These are phyloP conservation scores for Solanum hybrid DNA, from an alignment of 305 asterid genomes.

Conservation along the genomic window DNA sequence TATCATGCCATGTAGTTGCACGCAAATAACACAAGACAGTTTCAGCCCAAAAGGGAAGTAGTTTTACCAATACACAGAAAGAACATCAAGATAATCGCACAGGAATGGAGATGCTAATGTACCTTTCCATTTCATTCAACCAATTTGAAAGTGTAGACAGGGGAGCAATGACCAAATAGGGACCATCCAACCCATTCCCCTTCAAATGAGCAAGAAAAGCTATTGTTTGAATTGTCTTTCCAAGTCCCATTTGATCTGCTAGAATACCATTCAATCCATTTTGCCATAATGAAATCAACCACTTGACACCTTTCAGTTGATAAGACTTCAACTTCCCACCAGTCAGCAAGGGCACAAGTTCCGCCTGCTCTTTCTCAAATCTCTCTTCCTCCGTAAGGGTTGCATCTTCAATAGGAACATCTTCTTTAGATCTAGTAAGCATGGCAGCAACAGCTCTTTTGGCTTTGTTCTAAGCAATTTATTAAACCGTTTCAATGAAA, in stretches of 20 bases:
- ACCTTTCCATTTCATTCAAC: slow-evolving; percentile 83
- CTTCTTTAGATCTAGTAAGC: slow-evolving; percentile 75
- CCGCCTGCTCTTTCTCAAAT: slow-evolving; percentile 74
- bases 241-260: slow-evolving; percentile 99
- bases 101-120: slow-evolving; percentile 1
- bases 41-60: neutral
- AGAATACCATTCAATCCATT: slow-evolving; percentile 95
- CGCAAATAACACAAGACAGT: neutral
- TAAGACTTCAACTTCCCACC: slow-evolving; percentile 88
- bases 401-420: slow-evolving; percentile 46
- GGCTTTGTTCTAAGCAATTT: slow-evolving; percentile 46
- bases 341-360: slow-evolving; percentile 76
- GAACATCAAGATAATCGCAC: neutral
- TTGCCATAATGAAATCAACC: slow-evolving; percentile 99
- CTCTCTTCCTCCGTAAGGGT: slow-evolving; percentile 64
- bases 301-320: slow-evolving; percentile 90
- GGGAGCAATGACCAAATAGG: slow-evolving; percentile 88
- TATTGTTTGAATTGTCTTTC: slow-evolving; percentile 94
- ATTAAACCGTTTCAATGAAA: neutral
- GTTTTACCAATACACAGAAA: neutral
- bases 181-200: slow-evolving; percentile 92
- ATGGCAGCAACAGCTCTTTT: slow-evolving; percentile 93
- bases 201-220: slow-evolving; percentile 91
- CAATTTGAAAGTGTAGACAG: slow-evolving; percentile 92
- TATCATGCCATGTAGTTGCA: neutral